Conservation (phyloP, 2,329 filamentous ascomycete species). For the Beauveria asiatica region DNA sequence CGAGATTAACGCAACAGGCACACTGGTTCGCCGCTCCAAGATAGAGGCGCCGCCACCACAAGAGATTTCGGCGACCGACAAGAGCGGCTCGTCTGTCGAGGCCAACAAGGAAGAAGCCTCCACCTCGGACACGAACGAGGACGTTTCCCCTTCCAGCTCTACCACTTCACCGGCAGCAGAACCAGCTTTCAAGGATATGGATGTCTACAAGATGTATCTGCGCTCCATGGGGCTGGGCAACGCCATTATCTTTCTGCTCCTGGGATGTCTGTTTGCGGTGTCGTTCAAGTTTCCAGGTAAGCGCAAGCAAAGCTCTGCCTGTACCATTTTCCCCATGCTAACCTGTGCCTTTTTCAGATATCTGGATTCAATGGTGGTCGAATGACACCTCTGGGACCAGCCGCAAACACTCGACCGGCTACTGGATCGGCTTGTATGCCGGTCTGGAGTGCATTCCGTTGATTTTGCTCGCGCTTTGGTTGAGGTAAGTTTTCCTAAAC, state of each 20-base stretch:
- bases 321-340: neutral
- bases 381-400: neutral
- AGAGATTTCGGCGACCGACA: neutral
- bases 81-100: neutral
- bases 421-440: neutral
- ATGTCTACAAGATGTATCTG: conserved; percentile 1
- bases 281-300: neutral
- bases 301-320: neutral
- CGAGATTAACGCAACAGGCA: neutral
- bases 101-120: neutral
- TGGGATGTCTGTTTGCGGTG: neutral
- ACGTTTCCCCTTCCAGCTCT: neutral
- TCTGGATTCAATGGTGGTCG: conserved; percentile 4
- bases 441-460: neutral
- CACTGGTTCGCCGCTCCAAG: neutral
- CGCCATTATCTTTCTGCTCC: neutral
- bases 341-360: neutral
- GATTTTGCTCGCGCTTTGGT: neutral
- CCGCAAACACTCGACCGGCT: neutral
- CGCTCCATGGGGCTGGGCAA: neutral
- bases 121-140: neutral
- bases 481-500: neutral
- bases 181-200: neutral
- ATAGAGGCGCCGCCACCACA: neutral
- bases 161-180: neutral